Evolutionary conservation across 306 rosid genomes (phyloP).

Genomic region (Crotalaria pallida): DNA sequence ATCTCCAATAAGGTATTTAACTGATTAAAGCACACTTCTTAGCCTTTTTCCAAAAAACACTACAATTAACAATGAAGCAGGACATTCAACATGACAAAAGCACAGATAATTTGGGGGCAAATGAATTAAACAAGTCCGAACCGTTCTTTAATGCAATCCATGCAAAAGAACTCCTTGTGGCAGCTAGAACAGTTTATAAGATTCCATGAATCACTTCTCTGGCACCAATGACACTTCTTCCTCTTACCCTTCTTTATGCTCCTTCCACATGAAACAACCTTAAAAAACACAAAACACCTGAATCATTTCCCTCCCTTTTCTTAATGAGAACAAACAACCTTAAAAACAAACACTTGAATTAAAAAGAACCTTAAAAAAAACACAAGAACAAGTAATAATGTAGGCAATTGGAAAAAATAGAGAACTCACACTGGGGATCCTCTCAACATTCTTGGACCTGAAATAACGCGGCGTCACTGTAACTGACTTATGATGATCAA

Average conservation of each 20-base stretch:
- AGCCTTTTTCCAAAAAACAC: background rate
- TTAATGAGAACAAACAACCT: background rate
- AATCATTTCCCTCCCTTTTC: too few species aligned
- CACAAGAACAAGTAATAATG: background rate
- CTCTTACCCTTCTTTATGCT: constrained; percentile 50
- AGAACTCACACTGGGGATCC: constrained; percentile 39
- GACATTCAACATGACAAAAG: background rate
- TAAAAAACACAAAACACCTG: too few species aligned
- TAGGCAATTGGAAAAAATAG: background rate
- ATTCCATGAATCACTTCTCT: constrained; percentile 56
- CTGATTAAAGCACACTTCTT: constrained; percentile 15
- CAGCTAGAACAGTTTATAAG: constrained; percentile 75
- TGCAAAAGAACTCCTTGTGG: constrained; percentile 73
- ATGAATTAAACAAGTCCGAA: constrained; percentile 23
- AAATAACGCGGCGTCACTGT: constrained; percentile 45
- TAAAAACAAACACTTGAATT: background rate
- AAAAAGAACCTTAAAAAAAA: constrained; percentile 4
- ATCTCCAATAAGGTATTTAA: background rate
- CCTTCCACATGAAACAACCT: constrained; percentile 35
- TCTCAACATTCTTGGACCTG: constrained; percentile 87
- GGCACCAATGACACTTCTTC: constrained; percentile 90
- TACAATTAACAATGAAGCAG: constrained; percentile 15
- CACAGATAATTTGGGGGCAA: background rate
- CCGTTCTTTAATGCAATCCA: constrained; percentile 88
- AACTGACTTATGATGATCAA: constrained; percentile 27